These are phyloP conservation scores for Aspergillus conjunctus DNA, from an alignment of 495 filamentous ascomycete genomes.

Conservation along the genomic window DNA sequence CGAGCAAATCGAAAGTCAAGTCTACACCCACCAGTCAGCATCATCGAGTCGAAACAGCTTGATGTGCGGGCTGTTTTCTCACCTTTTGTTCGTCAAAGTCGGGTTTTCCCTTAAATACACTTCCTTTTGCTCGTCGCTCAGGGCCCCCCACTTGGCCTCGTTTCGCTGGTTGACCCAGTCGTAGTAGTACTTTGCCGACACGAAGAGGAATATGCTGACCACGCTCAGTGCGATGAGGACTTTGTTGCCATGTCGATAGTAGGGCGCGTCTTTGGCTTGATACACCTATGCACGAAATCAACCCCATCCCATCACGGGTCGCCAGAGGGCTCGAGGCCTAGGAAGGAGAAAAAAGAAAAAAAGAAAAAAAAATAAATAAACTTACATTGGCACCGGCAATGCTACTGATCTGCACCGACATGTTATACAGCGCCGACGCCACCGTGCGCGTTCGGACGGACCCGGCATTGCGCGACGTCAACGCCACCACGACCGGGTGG, in stretches of 20 bases:
- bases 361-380: too few relatives aligned
- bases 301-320: slow-evolving; percentile 22
- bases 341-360: slow-evolving; percentile 31
- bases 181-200: slow-evolving; percentile 46
- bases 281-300: too few relatives aligned
- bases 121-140: slow-evolving; percentile 30
- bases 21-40: neutral
- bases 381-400: slow-evolving; percentile 55
- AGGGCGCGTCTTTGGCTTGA: slow-evolving; percentile 55
- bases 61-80: neutral
- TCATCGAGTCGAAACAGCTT: neutral
- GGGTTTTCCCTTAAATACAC: slow-evolving; percentile 27
- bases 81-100: slow-evolving; percentile 8
- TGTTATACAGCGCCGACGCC: slow-evolving; percentile 60
- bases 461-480: slow-evolving; percentile 56
- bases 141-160: slow-evolving; percentile 32
- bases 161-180: slow-evolving; percentile 21
- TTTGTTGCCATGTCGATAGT: slow-evolving; percentile 56
- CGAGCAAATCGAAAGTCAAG: slow-evolving; percentile 12
- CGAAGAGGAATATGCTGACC: slow-evolving; percentile 46
- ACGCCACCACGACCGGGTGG: slow-evolving; percentile 25
- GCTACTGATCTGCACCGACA: slow-evolving; percentile 48
- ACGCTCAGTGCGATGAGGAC: slow-evolving; percentile 49
- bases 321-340: neutral
- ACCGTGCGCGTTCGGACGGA: slow-evolving; percentile 58